These are phyloP conservation scores for Naganishia friedmannii DNA, from an alignment of 768 basidiomycete species.

Conservation along the genomic window DNA sequence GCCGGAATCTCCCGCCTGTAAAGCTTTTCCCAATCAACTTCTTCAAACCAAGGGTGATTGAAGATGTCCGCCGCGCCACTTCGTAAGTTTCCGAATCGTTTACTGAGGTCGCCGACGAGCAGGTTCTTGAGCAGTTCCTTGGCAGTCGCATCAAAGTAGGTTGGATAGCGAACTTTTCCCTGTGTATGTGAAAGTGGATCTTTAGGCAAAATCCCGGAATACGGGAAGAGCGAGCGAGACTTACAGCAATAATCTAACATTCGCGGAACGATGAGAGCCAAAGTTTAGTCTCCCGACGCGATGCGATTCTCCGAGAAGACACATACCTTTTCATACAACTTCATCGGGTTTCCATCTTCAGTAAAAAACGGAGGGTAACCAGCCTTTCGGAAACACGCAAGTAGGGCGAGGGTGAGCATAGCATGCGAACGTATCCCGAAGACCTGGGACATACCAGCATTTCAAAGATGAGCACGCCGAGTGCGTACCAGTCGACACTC, in stretches of 20 bases:
- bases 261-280: not conserved
- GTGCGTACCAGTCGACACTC: slow-evolving; percentile 54
- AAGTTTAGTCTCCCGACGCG: too few species aligned
- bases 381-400: slow-evolving; percentile 37
- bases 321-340: slow-evolving; percentile 53
- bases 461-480: slow-evolving; percentile 53
- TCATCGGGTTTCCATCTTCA: slow-evolving; percentile 54
- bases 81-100: slow-evolving; percentile 53
- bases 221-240: not conserved
- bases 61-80: slow-evolving; percentile 52
- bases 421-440: not conserved
- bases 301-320: too few species aligned
- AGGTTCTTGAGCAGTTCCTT: slow-evolving; percentile 53
- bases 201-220: not conserved
- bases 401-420: not conserved
- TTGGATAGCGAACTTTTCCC: slow-evolving; percentile 54
- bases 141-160: slow-evolving; percentile 52
- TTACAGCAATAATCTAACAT: slow-evolving; percentile 32
- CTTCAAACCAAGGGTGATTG: slow-evolving; percentile 64
- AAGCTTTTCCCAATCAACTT: slow-evolving; percentile 86
- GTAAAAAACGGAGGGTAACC: slow-evolving; percentile 55
- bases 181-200: slow-evolving; percentile 30
- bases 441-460: slow-evolving; percentile 49
- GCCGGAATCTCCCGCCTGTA: slow-evolving; percentile 83
- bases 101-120: slow-evolving; percentile 52